A percentile compares a stretch with the other conserved stretches of the same genome.
phyloP scores from a whole-genome alignment of 1,284 basidiomycete species.

The Cryptococcus hybrid region DNA sequence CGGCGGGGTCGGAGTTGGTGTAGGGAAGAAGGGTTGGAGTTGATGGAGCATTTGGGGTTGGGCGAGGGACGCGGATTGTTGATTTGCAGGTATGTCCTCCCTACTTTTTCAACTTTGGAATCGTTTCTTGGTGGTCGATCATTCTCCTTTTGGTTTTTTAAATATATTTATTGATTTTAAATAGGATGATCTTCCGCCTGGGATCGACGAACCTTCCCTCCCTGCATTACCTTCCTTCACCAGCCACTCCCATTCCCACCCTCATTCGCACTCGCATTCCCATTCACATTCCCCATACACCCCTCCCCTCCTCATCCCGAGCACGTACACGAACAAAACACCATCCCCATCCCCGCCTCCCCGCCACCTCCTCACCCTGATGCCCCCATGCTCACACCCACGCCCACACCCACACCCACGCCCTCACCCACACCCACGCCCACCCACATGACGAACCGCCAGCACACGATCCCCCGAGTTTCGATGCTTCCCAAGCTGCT shows the following conservation, averaged over 20 bases:
- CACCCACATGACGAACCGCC: conserved; percentile 3
- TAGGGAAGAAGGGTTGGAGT: conserved; percentile 25
- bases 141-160: too few relatives aligned
- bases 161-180: not conserved
- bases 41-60: conserved; percentile 49
- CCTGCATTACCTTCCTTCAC: conserved; percentile 34
- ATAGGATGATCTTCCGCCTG: conserved; percentile 49
- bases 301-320: too few relatives aligned
- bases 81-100: conserved; percentile 38
- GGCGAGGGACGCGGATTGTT: conserved; percentile 46
- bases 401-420: conserved; percentile 1
- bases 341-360: conserved; percentile 1
- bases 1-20: conserved; percentile 5
- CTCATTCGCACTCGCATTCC: not conserved
- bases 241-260: conserved; percentile 8
- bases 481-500: conserved; percentile 47
- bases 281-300: too few relatives aligned
- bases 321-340: too few relatives aligned
- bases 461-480: conserved; percentile 37
- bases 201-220: conserved; percentile 51
- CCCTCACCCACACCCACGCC: not conserved
- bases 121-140: too few relatives aligned
- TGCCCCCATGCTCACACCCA: conserved; percentile 2
- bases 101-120: not conserved
- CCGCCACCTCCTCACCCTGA: not conserved